Base-by-base conservation (phyloP, 768 basidiomycete species). In the Rhizopogon vinicolor region DNA sequence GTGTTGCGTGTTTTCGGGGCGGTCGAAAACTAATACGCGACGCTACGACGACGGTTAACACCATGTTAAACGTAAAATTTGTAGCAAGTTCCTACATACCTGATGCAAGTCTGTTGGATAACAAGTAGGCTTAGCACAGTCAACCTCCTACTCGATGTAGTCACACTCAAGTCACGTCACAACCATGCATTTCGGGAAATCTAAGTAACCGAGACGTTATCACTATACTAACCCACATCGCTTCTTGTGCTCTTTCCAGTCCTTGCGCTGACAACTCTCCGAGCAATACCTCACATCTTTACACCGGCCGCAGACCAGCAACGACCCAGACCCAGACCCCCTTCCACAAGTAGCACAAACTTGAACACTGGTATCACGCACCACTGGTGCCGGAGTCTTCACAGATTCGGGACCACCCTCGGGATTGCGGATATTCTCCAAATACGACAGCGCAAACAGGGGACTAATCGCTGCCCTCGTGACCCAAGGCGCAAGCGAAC, bases 381-480 rank as follows among this genome's bases (percentile, higher is more conserved):
- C 28, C 50, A 7, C 41, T 52, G 37, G 25, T 25, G 25, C 25
- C 25, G 25, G 25, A 19, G 46, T 19, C 3, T 7, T 13, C 3
- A 8, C 2, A 33, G 3, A 7, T 1, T 13, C 0, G 12, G 2
- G 2, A 33, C 16, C 1, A 31, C 5, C 43, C 4, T 52, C 39
- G 31, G 7, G 37, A n/a, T 57, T 52, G 2, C 65, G 68, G 18
- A 78, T 61, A 13, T 63, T 63, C 57, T 83, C 79, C 58, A 82
- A 52, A 61, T 78, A 82, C 6, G 81, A 71, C 14, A 78, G 74
- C 0, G 78, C 72, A 51, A 84, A 85, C 10, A 86, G 65, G 0
- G 81, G 84, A 1, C 76, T 71, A 40, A 86, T 65, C 0, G 80
- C 85, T 5, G 75, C 66, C 8, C 83, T 70, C 1, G 79, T 82